Percentiles rank a stretch among this genome's conserved stretches.
These are phyloP conservation scores for Pseudogymnoascus sp. DNA, from an alignment of 2,329 filamentous ascomycete species.

Conservation along the genomic window DNA sequence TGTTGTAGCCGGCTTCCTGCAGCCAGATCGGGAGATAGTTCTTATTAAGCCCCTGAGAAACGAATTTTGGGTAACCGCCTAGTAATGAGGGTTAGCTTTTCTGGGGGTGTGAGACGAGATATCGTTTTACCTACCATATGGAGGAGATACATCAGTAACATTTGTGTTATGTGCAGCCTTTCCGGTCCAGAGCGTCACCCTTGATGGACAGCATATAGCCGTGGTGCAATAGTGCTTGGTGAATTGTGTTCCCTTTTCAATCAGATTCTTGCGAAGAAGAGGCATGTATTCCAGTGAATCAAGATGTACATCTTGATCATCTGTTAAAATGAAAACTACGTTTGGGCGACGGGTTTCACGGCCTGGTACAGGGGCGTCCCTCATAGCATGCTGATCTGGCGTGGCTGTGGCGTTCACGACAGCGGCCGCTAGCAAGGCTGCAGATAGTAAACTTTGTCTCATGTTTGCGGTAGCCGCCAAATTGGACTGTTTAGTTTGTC, in stretches of 20 bases:
- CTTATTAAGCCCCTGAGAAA: slow-evolving; percentile 55
- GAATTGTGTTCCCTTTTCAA: slow-evolving; percentile 47
- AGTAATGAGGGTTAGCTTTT: slow-evolving; percentile 11
- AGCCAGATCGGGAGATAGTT: slow-evolving; percentile 64
- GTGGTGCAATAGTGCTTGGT: slow-evolving; percentile 53
- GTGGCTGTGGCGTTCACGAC: slow-evolving; percentile 14
- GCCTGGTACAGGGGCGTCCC: neutral
- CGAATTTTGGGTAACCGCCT: slow-evolving; percentile 58
- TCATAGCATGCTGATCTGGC: slow-evolving; percentile 11
- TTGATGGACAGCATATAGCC: slow-evolving; percentile 53
- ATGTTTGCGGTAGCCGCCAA: neutral
- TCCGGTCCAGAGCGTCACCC: slow-evolving; percentile 53
- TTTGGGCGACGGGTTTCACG: slow-evolving; percentile 34
- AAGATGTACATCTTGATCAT: slow-evolving; percentile 56
- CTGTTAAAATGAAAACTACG: slow-evolving; percentile 55
- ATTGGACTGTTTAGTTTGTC: neutral
- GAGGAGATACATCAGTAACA: slow-evolving; percentile 41
- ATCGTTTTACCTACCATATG: slow-evolving; percentile 36
- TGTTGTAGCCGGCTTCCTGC: slow-evolving; percentile 59
- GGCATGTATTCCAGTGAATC: slow-evolving; percentile 52
- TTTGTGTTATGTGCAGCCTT: slow-evolving; percentile 57
- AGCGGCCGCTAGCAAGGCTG: slow-evolving; percentile 8
- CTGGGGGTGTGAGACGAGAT: slow-evolving; percentile 24
- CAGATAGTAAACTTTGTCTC: slow-evolving; percentile 12
- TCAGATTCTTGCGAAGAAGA: slow-evolving; percentile 44